Evolutionary conservation across 2,329 filamentous ascomycete genomes (phyloP).

Genomic region (Teratosphaeria viscida): DNA sequence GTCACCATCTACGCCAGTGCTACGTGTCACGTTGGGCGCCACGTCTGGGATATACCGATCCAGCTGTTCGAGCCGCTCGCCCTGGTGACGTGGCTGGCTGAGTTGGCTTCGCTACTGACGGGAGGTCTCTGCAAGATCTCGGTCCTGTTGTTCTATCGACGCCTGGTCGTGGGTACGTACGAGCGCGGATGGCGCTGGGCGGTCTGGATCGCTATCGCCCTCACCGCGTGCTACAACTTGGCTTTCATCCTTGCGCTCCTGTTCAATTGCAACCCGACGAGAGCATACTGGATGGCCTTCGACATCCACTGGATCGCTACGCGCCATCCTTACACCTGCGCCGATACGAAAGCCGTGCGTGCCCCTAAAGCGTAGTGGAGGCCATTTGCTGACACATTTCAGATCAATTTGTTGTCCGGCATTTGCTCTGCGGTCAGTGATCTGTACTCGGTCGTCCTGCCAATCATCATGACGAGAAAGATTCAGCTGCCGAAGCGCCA

Average conservation of each 20-base stretch:
- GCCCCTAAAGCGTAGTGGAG: neutral
- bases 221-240: conserved; percentile 30
- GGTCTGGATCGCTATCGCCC: conserved; percentile 28
- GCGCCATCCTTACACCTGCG: conserved; percentile 23
- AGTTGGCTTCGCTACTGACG: conserved; percentile 21
- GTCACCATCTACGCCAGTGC: conserved; percentile 14
- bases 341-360: conserved; percentile 1
- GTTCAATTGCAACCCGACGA: conserved; percentile 31
- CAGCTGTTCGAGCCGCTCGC: conserved; percentile 11
- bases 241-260: conserved; percentile 24
- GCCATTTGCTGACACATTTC: conserved; percentile 21
- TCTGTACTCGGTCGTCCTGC: conserved; percentile 31
- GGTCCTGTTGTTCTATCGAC: conserved; percentile 33
- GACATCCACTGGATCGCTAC: neutral
- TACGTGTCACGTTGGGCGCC: conserved; percentile 22
- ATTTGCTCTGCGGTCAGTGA: conserved; percentile 31
- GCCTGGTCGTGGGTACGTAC: conserved; percentile 28
- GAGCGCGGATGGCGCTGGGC: conserved; percentile 27
- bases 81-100: conserved; percentile 24
- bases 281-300: conserved; percentile 30
- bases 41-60: conserved; percentile 27
- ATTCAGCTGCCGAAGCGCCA: conserved; percentile 33
- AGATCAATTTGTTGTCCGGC: conserved; percentile 29
- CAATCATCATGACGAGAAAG: conserved; percentile 35
- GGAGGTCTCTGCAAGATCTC: conserved; percentile 28